Base-by-base conservation (phyloP, 176 grass and related monocot genomes). In the Lolium perenne region DNA sequence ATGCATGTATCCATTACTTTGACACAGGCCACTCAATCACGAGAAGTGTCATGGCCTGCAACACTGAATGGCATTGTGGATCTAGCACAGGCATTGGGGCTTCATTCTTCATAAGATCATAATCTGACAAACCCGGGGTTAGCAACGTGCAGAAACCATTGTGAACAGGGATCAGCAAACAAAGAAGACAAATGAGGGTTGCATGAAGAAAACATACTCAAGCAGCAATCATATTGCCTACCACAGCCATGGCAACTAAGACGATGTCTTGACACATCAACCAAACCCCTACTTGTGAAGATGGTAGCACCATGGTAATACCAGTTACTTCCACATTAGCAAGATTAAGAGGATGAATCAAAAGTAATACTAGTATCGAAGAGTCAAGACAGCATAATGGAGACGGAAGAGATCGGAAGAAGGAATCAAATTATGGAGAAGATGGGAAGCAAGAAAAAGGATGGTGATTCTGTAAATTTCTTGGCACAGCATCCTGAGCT, bases 61-160 rank as follows among this genome's bases (percentile, higher is more conserved):
- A 95, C 93, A 92, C 91, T 80, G 81, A 87, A 95, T 86, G 88
- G 93, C 53, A 14, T 0, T 41, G 29, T 89, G 63, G 38, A 89
- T 92, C 66, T 92, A 8, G 88, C 91, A 92, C 88, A 77, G 73
- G 77, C 84, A 91, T 76, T 92, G 91, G 88, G 88, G 86, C 86
- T 87, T 89, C 86, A 66, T 79, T 86, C 80, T 64, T 92, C 90
- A 91, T 38, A 57, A 21, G 32, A 6, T 45, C 38, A 5, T 40
- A 14, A 53, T 91, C 88, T 49, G 71, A 88, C 66, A 86, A 82
- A 83, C 90, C 86, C 86, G 83, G 80, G 90, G 88, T 89, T 83
- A 80, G 91, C 87, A 86, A 80, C 84, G 46, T 87, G 87, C 87
- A 83, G 17, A 67, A 21, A 74, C 47, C 47, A 75, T 17, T 23